Evolutionary conservation across 2,329 filamentous ascomycete species (phyloP).

Genomic region (Diaporthe sp.): DNA sequence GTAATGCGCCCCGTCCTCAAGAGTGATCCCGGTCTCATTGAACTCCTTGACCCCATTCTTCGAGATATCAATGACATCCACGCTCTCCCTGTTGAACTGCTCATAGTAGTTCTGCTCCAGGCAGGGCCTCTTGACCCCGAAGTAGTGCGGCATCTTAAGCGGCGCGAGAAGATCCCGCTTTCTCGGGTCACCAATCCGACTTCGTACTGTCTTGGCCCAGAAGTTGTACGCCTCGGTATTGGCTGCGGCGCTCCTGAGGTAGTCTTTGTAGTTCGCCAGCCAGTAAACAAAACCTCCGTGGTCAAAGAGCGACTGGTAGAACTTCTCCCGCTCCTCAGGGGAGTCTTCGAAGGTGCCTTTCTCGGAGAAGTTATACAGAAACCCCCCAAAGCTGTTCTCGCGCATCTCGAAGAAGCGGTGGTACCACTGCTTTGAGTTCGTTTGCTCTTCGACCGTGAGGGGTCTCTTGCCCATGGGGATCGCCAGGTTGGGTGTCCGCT

Average conservation of each 20-base stretch:
- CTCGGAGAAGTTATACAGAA: conserved; percentile 69
- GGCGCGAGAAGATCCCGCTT: conserved; percentile 68
- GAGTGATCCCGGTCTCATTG: conserved; percentile 56
- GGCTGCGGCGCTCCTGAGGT: conserved; percentile 58
- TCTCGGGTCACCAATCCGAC: conserved; percentile 63
- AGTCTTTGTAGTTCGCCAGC: conserved; percentile 68
- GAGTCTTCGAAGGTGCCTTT: conserved; percentile 69
- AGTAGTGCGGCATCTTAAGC: conserved; percentile 64
- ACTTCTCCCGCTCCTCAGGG: conserved; percentile 62
- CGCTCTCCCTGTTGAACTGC: conserved; percentile 60
- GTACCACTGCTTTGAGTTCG: conserved; percentile 59
- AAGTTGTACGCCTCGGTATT: conserved; percentile 70
- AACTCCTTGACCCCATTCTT: conserved; percentile 58
- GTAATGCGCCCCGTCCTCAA: conserved; percentile 57
- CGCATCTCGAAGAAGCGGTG: conserved; percentile 66
- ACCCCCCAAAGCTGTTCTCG: conserved; percentile 69
- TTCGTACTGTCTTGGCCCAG: conserved; percentile 66
- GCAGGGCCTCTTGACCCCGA: conserved; percentile 66
- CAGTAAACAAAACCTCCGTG: conserved; percentile 69
- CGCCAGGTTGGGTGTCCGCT: conserved; percentile 76
- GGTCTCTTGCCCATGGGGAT: conserved; percentile 70
- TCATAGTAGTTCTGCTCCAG: conserved; percentile 62
- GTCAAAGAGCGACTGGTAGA: conserved; percentile 64
- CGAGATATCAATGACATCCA: conserved; percentile 59
- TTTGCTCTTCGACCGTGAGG: conserved; percentile 66